Evolutionary conservation across 352 stramenopile species (phyloP), one percentile per base, ranked within the genome.

Genomic region (Phytopythium chamaehyphon): DNA sequence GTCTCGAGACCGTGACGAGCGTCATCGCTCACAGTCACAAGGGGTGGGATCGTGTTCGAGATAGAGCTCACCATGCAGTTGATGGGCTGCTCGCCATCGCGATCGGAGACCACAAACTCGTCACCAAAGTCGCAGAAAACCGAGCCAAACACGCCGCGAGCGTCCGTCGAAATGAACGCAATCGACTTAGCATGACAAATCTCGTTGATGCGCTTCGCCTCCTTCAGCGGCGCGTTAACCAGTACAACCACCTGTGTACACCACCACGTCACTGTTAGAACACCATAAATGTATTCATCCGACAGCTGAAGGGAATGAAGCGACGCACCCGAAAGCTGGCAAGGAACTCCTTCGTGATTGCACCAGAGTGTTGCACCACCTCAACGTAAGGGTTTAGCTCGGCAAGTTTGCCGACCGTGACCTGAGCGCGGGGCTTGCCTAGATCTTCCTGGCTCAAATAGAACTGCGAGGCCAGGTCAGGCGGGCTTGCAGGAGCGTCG

Each of bases 81-180:
- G 14, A 93, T 72, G 0, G 93, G 88, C 55, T 96, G 88, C 55
- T 98, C 93, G 37, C 96, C 96, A 65, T 98, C 89, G 26, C 85
- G 86, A 68, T 99, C 97, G 6, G 75, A 81, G 10, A 98, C 88
- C 0, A 97, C 63, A 72, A 98, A 99, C 15, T 88, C 73, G 21
- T 95, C 68, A 8, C 97, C 97, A 82, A 99, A 99, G 69, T 99
- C 97, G 68, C 95, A 98, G 78, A 99, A 99, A 18, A 98, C 77
- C 6, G 83, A 90, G 31, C 89, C 93, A 76, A 98, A 99, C 14
- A 98, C 92, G 19, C 96, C 96, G 6, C 85, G 85, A 19, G 83
- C 71, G 21, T 98, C 80, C 21, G 89, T 89, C 33, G 90, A 86
- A 57, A 99, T 95, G 63, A 98, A 98, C 54, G 71, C 76, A 66